Percentiles rank a stretch among this genome's conserved stretches.
Evolutionary conservation across 2,329 filamentous ascomycete genomes (phyloP).

Genomic region (Alternaria arborescens): DNA sequence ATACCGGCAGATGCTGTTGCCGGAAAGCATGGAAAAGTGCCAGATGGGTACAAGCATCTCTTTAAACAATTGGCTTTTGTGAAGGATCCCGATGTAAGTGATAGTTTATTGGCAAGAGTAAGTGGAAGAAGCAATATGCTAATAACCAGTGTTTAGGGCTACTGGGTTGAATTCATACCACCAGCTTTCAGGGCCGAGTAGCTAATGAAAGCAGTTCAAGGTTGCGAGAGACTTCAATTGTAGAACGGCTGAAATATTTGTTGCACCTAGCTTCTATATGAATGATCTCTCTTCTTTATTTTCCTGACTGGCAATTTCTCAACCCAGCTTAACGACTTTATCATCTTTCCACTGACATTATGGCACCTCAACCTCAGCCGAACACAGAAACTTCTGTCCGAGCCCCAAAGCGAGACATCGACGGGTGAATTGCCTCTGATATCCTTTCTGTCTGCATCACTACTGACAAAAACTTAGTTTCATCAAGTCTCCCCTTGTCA

Average conservation of each 20-base stretch:
- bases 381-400: background rate
- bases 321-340: background rate
- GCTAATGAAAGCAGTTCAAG: background rate
- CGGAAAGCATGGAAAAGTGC: constrained; percentile 28
- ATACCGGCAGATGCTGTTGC: constrained; percentile 28
- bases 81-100: constrained; percentile 47
- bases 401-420: background rate
- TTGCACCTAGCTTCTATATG: background rate
- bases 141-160: constrained; percentile 29
- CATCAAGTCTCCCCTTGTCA: constrained; percentile 6
- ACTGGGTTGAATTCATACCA: constrained; percentile 44
- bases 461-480: background rate
- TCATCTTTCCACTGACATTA: background rate
- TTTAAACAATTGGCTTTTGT: constrained; percentile 47
- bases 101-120: background rate
- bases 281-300: background rate
- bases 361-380: background rate
- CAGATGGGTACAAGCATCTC: constrained; percentile 39
- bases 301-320: background rate
- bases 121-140: constrained; percentile 2
- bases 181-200: constrained; percentile 23
- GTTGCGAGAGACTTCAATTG: background rate
- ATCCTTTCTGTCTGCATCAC: background rate
- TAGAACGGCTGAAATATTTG: background rate
- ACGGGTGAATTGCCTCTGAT: background rate